Percentiles rank a stretch among this genome's conserved stretches.
Conservation (phyloP, 108 stramenopile genomes). For the Ochromonas danica region DNA sequence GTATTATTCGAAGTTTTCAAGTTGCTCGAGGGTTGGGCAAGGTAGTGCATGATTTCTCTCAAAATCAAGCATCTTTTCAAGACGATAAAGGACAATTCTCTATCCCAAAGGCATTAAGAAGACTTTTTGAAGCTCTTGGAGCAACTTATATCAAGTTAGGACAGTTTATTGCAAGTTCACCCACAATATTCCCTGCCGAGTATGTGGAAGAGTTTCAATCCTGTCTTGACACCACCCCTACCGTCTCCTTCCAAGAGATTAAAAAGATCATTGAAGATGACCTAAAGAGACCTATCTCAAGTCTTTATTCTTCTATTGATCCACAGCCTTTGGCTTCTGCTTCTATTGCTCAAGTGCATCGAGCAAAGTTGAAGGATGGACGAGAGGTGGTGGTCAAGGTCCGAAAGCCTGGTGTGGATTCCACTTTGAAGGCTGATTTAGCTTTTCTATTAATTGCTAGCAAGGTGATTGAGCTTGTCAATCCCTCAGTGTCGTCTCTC, state of each 20-base stretch:
- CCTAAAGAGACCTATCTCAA: slow-evolving; percentile 65
- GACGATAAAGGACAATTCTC: neutral
- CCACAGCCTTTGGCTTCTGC: slow-evolving; percentile 77
- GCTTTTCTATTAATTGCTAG: slow-evolving; percentile 84
- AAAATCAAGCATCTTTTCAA: neutral
- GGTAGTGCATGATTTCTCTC: neutral
- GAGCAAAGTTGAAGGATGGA: slow-evolving; percentile 69
- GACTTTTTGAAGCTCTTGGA: slow-evolving; percentile 83
- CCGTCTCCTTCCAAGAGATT: slow-evolving; percentile 73
- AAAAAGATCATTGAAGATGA: slow-evolving; percentile 71
- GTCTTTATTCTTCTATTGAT: slow-evolving; percentile 70
- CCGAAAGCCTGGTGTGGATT: slow-evolving; percentile 85
- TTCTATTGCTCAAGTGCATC: slow-evolving; percentile 87
- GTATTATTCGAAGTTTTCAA: neutral
- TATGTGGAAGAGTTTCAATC: slow-evolving; percentile 77
- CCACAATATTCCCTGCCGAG: slow-evolving; percentile 60
- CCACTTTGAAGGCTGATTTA: slow-evolving; percentile 81
- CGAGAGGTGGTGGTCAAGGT: slow-evolving; percentile 93
- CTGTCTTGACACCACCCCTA: slow-evolving; percentile 82
- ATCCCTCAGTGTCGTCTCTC: slow-evolving; percentile 83
- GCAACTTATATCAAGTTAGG: slow-evolving; percentile 94
- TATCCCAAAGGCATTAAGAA: slow-evolving; percentile 68
- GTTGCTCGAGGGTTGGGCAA: neutral
- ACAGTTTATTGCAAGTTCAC: slow-evolving; percentile 86
- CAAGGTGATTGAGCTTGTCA: slow-evolving; percentile 73